Conservation (phyloP, 129 eudicot species). For the Saussurea involucrata region DNA sequence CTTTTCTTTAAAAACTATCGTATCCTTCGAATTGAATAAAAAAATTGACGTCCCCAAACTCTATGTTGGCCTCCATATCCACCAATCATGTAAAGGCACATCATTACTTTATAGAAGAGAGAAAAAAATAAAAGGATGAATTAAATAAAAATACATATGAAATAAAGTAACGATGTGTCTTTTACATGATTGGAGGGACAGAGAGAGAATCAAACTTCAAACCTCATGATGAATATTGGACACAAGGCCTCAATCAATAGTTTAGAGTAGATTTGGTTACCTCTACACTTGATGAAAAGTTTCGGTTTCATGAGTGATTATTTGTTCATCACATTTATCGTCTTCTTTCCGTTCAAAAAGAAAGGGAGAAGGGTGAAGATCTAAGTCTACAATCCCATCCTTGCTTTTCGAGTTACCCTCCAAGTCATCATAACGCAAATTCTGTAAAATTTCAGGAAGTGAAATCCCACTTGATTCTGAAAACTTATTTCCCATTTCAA, state of each 20-base stretch:
- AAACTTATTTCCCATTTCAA: slow-evolving; percentile 61
- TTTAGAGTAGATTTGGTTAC: slow-evolving; percentile 10
- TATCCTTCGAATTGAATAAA: not conserved
- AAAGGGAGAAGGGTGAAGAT: slow-evolving; percentile 28
- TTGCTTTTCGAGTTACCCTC: slow-evolving; percentile 49
- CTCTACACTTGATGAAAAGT: slow-evolving; percentile 29
- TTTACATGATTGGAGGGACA: not conserved
- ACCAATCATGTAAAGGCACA: not conserved
- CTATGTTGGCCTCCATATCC: too few species aligned
- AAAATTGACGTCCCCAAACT: too few species aligned
- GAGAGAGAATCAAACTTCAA: not conserved
- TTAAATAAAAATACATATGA: not conserved
- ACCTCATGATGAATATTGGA: not conserved
- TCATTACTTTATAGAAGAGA: not conserved
- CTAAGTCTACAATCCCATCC: slow-evolving; percentile 36
- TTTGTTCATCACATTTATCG: slow-evolving; percentile 26
- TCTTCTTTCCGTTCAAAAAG: slow-evolving; percentile 40
- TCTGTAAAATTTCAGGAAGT: slow-evolving; percentile 80
- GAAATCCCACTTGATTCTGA: slow-evolving; percentile 46
- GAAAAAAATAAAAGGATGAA: not conserved
- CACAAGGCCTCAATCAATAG: not conserved
- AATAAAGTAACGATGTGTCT: not conserved
- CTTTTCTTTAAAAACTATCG: not conserved
- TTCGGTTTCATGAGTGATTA: slow-evolving; percentile 26
- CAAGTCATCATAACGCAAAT: slow-evolving; percentile 58